Conservation (phyloP, 1,139 yeast genomes). For the Keqinozyma sinolaborantium region DNA sequence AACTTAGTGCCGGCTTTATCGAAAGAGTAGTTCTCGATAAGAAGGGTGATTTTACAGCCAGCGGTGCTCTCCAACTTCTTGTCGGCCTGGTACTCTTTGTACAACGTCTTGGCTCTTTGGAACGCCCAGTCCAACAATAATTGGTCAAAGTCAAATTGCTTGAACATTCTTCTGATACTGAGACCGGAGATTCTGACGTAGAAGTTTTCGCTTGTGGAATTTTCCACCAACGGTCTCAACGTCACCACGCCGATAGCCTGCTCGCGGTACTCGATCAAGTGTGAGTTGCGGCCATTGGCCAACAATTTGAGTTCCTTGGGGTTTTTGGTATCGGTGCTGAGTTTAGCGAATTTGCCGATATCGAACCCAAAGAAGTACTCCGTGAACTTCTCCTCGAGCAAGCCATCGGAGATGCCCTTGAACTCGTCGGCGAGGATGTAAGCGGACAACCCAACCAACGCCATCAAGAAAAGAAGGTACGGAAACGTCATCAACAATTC, state of each 20-base stretch:
- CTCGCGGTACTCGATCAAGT: conserved; percentile 55
- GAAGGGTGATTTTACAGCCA: conserved; percentile 31
- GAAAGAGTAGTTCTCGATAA: conserved; percentile 49
- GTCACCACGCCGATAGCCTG: conserved; percentile 65
- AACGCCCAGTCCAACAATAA: conserved; percentile 62
- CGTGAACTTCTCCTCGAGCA: conserved; percentile 26
- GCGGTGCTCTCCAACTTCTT: conserved; percentile 19
- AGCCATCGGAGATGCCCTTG: conserved; percentile 40
- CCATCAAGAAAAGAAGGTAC: conserved; percentile 11
- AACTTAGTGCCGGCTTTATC: conserved; percentile 36
- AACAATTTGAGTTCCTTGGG: conserved; percentile 24
- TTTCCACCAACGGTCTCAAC: conserved; percentile 32
- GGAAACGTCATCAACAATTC: conserved; percentile 27
- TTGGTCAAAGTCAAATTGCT: conserved; percentile 56
- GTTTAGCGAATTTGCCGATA: conserved; percentile 41
- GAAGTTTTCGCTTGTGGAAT: conserved; percentile 33
- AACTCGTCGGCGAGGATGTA: conserved; percentile 43
- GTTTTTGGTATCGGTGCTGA: conserved; percentile 18
- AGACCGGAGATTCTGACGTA: conserved; percentile 52
- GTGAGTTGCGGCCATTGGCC: conserved; percentile 43
- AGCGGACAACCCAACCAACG: conserved; percentile 15
- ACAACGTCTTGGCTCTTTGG: conserved; percentile 43
- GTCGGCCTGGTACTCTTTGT: conserved; percentile 22
- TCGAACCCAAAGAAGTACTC: conserved; percentile 52
- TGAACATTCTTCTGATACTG: conserved; percentile 64